A percentile compares a stretch with the other conserved stretches of the same genome.
Evolutionary conservation across 257 asterid genomes (phyloP).

Genomic region (Solanum bulbocastanum): DNA sequence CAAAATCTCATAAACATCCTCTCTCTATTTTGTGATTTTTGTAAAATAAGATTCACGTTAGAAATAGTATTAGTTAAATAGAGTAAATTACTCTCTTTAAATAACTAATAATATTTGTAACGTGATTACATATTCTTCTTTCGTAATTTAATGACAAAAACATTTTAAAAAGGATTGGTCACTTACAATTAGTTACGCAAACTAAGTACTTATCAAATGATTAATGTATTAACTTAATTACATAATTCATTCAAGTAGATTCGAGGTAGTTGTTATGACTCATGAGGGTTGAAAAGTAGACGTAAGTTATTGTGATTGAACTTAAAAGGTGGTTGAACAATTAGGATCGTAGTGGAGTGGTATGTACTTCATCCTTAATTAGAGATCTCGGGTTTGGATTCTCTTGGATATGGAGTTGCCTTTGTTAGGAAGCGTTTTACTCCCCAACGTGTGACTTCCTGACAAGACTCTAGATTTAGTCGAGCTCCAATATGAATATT

Average conservation of each 20-base stretch:
- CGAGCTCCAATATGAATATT: too few species aligned
- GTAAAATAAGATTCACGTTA: not conserved
- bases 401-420: too few species aligned
- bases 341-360: too few species aligned
- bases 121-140: not conserved
- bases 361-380: too few species aligned
- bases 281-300: not conserved
- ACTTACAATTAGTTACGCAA: not conserved
- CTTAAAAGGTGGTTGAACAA: not conserved
- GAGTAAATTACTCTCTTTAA: not conserved
- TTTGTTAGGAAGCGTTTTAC: too few species aligned
- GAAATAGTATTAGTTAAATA: not conserved
- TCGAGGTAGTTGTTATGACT: not conserved
- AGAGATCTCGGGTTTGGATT: fast-evolving
- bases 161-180: not conserved
- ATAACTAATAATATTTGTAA: not conserved
- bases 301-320: not conserved
- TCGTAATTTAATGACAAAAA: not conserved
- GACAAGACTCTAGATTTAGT: too few species aligned
- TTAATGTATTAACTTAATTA: not conserved
- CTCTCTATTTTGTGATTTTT: not conserved
- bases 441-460: fast-evolving
- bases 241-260: not conserved
- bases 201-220: not conserved
- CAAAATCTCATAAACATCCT: not conserved